These are phyloP conservation scores for Cornus kousa DNA, from an alignment of 148 eudicot species.

Conservation along the genomic window DNA sequence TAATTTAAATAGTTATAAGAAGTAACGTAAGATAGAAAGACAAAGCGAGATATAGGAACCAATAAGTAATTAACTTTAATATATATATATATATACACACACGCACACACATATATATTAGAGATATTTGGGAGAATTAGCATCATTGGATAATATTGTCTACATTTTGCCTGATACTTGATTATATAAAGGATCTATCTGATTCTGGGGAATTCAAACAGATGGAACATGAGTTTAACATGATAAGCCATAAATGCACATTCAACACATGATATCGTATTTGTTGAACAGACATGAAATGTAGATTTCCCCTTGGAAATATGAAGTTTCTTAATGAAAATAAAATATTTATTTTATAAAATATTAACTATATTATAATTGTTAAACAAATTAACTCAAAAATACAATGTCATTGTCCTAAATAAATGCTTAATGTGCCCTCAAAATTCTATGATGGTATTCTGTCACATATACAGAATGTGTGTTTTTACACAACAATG, in stretches of 20 bases:
- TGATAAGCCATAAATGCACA: background rate
- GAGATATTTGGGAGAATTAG: too few relatives aligned
- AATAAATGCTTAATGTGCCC: background rate
- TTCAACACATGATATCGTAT: background rate
- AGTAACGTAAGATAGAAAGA: too few relatives aligned
- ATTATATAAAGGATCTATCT: too few relatives aligned
- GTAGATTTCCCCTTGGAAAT: background rate
- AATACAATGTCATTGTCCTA: background rate
- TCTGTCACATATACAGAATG: background rate
- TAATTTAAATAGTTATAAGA: too few relatives aligned
- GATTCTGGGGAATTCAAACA: too few relatives aligned
- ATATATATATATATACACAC: too few relatives aligned
- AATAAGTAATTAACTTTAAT: too few relatives aligned
- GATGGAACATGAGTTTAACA: background rate
- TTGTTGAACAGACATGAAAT: background rate
- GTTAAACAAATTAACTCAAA: background rate
- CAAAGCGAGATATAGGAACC: too few relatives aligned
- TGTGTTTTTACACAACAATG: background rate
- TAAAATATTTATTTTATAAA: too few relatives aligned
- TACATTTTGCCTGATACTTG: too few relatives aligned
- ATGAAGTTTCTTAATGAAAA: background rate
- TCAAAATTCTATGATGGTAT: background rate
- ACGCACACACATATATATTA: too few relatives aligned
- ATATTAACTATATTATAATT: background rate
- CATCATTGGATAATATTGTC: too few relatives aligned